Base-by-base conservation (phyloP, 2,329 filamentous ascomycete genomes). In the Microsporum canis region DNA sequence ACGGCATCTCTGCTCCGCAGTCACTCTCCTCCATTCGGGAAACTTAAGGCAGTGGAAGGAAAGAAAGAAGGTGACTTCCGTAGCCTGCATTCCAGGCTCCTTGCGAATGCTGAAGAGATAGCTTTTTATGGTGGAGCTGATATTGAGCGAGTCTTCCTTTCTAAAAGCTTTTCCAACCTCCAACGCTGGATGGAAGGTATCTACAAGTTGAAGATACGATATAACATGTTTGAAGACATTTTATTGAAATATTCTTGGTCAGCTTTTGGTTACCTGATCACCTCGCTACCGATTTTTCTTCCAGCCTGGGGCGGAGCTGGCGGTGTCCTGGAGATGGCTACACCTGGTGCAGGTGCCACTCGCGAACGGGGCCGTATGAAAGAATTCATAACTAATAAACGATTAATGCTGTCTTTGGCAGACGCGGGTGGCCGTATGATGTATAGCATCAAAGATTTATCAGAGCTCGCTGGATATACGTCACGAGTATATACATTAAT, bases 201-300 rank as follows among this genome's bases (percentile, higher is more conserved):
- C 65, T 99, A 99, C 76, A 91, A 91, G 73, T 85, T 97, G 66
- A 96, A 96, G 75, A 96, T 99, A 66, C 87, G 91, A 14, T 99
- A 99, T 78, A 99, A 97, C 72, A 99, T 99, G 78, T 84, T 99
- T 0, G 94, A 99, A 72, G 94, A 99, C 72, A 96, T 99, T 69
- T 90, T 99, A 57, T 79, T 99, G 63, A 99, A 99, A 73, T 99
- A 99, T 72, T 94, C 90, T 66, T 99, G 94, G 94, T 97, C 91
- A 65, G 94, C 94, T 0, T 96, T 96, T 70, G 94, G 94, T 39
- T 99, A 99, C 70, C 82, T 97, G 39, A 81, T 99, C 61, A 94
- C 92, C 0, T 95, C 92, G 2, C 79, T 99, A 8, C 94, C 94
- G 0, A 87, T 97, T 56, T 99, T 97, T 76, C 80, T 99, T 17